Percentiles rank a stretch among this genome's conserved stretches.
These are phyloP conservation scores for Neonectria ditissima DNA, from an alignment of 2,329 filamentous ascomycete genomes.

Conservation along the genomic window DNA sequence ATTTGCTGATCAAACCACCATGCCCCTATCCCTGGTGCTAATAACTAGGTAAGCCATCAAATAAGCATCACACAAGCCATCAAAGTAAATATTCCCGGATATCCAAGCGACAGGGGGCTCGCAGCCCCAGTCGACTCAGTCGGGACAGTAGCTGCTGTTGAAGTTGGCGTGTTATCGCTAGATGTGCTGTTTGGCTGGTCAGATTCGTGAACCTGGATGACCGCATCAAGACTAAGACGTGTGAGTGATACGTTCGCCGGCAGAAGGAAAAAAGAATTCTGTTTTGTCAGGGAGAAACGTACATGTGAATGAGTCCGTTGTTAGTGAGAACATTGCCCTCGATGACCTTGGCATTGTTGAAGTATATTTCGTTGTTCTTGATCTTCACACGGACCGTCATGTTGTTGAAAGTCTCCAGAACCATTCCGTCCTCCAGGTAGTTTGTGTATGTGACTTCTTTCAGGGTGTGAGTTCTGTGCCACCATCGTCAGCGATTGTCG, in stretches of 20 bases:
- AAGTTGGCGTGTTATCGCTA: background rate
- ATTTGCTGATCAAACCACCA: too few species aligned
- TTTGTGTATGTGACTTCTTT: conserved; percentile 36
- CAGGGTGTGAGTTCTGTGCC: conserved; percentile 32
- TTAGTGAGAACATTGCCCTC: conserved; percentile 38
- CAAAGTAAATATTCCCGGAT: background rate
- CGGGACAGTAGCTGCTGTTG: background rate
- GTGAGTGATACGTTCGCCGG: background rate
- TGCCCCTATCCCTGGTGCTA: too few species aligned
- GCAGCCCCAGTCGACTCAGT: background rate
- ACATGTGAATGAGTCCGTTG: conserved; percentile 40
- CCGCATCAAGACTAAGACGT: background rate
- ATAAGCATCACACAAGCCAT: background rate
- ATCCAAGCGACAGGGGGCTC: background rate
- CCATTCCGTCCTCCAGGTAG: conserved; percentile 31
- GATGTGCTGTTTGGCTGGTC: background rate
- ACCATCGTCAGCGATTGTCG: background rate
- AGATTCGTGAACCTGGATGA: background rate
- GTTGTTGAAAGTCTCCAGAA: conserved; percentile 33
- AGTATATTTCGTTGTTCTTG: conserved; percentile 33
- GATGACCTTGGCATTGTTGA: conserved; percentile 41
- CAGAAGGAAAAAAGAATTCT: background rate
- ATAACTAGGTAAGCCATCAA: too few species aligned
- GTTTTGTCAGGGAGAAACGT: background rate
- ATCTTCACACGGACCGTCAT: conserved; percentile 29